Conservation (phyloP, 1,139 yeast genomes). For the Saccharomyces hybrid region DNA sequence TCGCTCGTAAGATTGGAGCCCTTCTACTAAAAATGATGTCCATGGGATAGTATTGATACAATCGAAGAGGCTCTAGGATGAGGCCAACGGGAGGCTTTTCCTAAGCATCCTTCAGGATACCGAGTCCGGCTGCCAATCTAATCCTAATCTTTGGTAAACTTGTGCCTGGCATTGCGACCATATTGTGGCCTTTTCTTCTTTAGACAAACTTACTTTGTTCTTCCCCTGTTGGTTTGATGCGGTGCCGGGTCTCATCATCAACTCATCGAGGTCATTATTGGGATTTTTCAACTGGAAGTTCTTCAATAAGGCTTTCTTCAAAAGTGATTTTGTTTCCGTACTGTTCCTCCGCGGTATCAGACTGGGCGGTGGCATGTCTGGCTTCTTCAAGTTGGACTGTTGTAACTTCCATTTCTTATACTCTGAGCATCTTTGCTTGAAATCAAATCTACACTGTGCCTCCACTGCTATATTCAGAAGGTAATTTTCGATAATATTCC, state of each 20-base stretch:
- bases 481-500: conserved; percentile 61
- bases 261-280: conserved; percentile 1
- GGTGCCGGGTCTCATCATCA: conserved; percentile 2
- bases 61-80: not conserved
- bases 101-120: not conserved
- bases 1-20: not conserved
- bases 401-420: conserved; percentile 35
- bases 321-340: conserved; percentile 8
- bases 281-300: conserved; percentile 19
- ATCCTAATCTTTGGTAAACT: conserved; percentile 47
- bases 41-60: not conserved
- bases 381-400: conserved; percentile 23
- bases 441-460: conserved; percentile 58
- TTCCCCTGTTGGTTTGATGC: not conserved
- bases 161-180: conserved; percentile 56
- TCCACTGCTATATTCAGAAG: conserved; percentile 58
- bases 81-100: not conserved
- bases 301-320: conserved; percentile 25
- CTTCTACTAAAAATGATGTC: not conserved
- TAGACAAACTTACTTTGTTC: conserved; percentile 34
- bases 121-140: conserved; percentile 52
- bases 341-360: conserved; percentile 14
- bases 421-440: conserved; percentile 42
- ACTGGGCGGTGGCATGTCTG: conserved; percentile 32
- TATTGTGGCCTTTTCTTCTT: conserved; percentile 46